A percentile compares a stretch with the other conserved stretches of the same genome.
phyloP scores from a whole-genome alignment of 2,329 filamentous ascomycete genomes.

The Fusarium sp. region DNA sequence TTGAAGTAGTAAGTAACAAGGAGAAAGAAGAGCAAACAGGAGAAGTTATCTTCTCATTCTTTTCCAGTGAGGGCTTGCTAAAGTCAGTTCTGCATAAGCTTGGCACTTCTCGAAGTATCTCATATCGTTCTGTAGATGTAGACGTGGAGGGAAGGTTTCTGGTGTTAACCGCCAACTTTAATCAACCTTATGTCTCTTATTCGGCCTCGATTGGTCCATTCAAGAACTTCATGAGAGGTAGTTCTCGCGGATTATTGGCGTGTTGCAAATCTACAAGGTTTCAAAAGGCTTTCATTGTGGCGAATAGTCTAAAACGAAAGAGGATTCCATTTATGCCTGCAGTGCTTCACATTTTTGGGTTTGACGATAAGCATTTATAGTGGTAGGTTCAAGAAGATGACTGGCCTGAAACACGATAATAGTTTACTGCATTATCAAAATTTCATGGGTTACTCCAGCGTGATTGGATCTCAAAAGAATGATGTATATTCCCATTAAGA shows the following conservation, averaged over 20 bases:
- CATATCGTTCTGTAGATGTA: neutral
- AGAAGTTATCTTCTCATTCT: neutral
- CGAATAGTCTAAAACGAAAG: neutral
- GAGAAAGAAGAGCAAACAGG: neutral
- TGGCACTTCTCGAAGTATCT: neutral
- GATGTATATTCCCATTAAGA: neutral
- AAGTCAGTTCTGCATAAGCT: neutral
- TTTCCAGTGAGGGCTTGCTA: neutral
- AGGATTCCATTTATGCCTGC: neutral
- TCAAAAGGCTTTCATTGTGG: neutral
- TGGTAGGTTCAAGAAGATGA: neutral
- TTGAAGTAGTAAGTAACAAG: neutral
- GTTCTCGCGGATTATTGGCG: too few relatives aligned
- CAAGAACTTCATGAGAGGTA: too few relatives aligned
- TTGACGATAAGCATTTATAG: neutral
- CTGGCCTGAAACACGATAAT: neutral
- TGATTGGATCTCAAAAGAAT: neutral
- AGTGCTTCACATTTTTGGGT: neutral
- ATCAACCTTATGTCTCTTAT: neutral
- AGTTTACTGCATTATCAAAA: neutral
- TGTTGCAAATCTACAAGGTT: too few relatives aligned
- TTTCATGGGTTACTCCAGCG: too few relatives aligned
- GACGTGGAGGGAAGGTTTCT: neutral
- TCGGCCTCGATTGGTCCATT: neutral
- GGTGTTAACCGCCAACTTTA: neutral